These are phyloP conservation scores for Beauveria brongniartii DNA, from an alignment of 2,329 filamentous ascomycete species.

Conservation along the genomic window DNA sequence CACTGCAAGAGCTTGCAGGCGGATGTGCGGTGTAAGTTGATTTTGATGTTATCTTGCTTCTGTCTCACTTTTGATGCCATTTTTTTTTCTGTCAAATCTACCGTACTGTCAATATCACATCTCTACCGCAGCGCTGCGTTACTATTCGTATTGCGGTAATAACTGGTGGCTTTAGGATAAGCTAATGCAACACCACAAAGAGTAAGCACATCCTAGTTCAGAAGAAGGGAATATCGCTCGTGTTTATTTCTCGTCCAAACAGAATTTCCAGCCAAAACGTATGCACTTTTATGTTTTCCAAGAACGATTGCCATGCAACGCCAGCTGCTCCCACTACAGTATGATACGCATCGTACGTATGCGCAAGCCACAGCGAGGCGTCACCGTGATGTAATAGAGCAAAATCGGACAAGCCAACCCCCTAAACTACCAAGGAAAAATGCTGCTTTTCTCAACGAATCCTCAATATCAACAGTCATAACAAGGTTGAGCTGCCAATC, in stretches of 20 bases:
- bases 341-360: not conserved
- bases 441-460: not conserved
- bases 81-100: too few relatives aligned
- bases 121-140: too few relatives aligned
- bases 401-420: not conserved
- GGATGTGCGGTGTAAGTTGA: not conserved
- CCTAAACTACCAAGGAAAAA: not conserved
- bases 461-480: not conserved
- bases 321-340: not conserved
- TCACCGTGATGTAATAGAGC: constrained; percentile 9
- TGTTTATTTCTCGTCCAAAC: too few relatives aligned
- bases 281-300: not conserved
- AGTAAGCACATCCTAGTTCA: too few relatives aligned
- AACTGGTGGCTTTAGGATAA: not conserved
- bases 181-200: not conserved
- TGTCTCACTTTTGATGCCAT: not conserved
- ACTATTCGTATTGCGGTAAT: not conserved
- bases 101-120: too few relatives aligned
- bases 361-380: not conserved
- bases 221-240: too few relatives aligned
- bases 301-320: not conserved
- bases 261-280: too few relatives aligned
- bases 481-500: constrained; percentile 1
- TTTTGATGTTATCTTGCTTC: not conserved
- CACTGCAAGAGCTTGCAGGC: not conserved